These are phyloP conservation scores for Trichoderma sp. DNA, from an alignment of 2,329 filamentous ascomycete genomes.

Conservation along the genomic window DNA sequence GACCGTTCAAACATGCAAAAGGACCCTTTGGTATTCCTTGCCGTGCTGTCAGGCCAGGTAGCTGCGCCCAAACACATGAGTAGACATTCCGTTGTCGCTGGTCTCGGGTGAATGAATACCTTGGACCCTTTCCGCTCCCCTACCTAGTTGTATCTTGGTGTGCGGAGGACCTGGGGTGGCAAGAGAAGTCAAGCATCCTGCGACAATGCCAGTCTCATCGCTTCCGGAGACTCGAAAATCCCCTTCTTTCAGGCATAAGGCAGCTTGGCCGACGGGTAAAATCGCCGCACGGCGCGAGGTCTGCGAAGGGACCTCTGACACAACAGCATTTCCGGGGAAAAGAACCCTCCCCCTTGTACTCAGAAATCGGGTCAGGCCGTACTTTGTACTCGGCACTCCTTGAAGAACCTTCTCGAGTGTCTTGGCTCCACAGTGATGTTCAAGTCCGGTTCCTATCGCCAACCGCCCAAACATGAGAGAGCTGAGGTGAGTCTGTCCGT, in stretches of 20 bases:
- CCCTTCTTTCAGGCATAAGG: neutral
- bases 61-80: neutral
- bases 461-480: neutral
- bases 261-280: slow-evolving; percentile 1
- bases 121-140: slow-evolving; percentile 1
- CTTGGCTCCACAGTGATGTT: too few relatives aligned
- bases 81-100: neutral
- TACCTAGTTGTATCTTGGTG: neutral
- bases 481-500: neutral
- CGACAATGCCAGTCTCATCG: slow-evolving; percentile 19
- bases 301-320: slow-evolving; percentile 3
- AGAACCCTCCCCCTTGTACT: too few relatives aligned
- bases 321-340: neutral
- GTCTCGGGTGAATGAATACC: slow-evolving; percentile 5
- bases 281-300: neutral
- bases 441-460: too few relatives aligned
- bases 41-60: neutral
- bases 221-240: neutral
- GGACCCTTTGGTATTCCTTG: neutral
- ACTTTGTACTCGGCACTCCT: too few relatives aligned
- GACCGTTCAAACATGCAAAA: neutral
- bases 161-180: neutral
- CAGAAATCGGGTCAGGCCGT: too few relatives aligned
- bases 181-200: slow-evolving; percentile 19
- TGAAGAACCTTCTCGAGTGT: too few relatives aligned